Evolutionary conservation across 352 stramenopile genomes (phyloP).

Genomic region (Globisporangium solare): DNA sequence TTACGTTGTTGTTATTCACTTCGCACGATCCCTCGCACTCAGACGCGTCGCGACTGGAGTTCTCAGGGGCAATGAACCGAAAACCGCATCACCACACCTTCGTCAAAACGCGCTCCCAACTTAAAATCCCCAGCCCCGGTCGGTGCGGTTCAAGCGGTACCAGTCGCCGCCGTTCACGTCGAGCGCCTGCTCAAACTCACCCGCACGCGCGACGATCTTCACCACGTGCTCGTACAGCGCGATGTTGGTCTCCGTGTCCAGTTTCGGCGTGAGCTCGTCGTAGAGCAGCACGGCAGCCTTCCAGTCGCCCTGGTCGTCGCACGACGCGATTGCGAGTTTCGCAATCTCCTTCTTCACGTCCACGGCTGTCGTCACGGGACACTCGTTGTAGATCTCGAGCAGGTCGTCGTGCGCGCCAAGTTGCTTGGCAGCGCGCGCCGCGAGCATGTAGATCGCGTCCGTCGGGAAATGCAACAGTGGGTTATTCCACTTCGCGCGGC

Average conservation of each 20-base stretch:
- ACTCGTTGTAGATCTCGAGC: conserved; percentile 51
- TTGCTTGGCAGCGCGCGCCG: conserved; percentile 38
- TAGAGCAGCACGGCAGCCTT: conserved; percentile 70
- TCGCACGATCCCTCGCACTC: not conserved
- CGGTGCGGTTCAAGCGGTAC: conserved; percentile 77
- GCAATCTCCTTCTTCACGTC: conserved; percentile 55
- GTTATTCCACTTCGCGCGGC: conserved; percentile 35
- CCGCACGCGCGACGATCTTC: conserved; percentile 74
- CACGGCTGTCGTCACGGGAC: conserved; percentile 37
- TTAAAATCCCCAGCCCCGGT: conserved; percentile 54
- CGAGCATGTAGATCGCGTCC: conserved; percentile 63
- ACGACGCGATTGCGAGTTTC: conserved; percentile 45
- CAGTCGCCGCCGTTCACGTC: conserved; percentile 81
- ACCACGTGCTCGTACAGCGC: conserved; percentile 80
- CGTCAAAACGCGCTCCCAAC: too few relatives aligned
- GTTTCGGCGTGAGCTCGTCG: conserved; percentile 51
- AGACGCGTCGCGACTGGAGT: not conserved
- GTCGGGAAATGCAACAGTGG: conserved; percentile 62
- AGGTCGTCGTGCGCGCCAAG: conserved; percentile 55
- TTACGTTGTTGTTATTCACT: not conserved
- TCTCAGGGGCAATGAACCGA: not conserved
- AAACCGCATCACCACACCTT: not conserved
- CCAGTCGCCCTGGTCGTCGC: conserved; percentile 66
- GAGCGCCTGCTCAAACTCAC: conserved; percentile 81
- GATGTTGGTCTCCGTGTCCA: conserved; percentile 60